A percentile compares a stretch with the other conserved stretches of the same genome.
phyloP scores from a whole-genome alignment of 2,329 filamentous ascomycete genomes.

The Trichoderma sp. region DNA sequence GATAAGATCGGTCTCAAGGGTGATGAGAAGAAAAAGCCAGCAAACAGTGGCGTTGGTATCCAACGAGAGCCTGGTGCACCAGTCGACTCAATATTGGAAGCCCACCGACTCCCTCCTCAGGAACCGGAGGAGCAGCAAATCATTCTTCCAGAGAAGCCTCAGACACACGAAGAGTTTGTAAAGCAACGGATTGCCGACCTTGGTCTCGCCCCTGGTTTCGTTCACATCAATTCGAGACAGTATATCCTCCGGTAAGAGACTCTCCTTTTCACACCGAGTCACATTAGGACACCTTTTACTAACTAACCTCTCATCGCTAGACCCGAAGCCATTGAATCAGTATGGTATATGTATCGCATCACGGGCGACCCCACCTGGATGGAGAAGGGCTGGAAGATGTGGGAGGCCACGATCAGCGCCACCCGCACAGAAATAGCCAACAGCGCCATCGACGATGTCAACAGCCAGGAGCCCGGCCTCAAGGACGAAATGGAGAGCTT shows the following conservation, averaged over 20 bases:
- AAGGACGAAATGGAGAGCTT: conserved; percentile 79
- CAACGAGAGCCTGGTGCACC: background rate
- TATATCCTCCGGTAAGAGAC: conserved; percentile 60
- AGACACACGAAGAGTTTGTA: conserved; percentile 55
- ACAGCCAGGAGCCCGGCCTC: conserved; percentile 39
- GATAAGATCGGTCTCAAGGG: conserved; percentile 29
- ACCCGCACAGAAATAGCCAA: conserved; percentile 66
- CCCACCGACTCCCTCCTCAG: conserved; percentile 15
- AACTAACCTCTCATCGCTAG: conserved; percentile 39
- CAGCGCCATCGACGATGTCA: conserved; percentile 66
- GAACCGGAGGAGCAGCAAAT: background rate
- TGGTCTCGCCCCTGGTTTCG: conserved; percentile 50
- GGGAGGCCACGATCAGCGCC: conserved; percentile 62
- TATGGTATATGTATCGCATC: conserved; percentile 89
- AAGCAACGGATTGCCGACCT: conserved; percentile 42
- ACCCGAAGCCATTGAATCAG: conserved; percentile 81
- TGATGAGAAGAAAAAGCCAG: conserved; percentile 2
- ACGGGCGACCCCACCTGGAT: conserved; percentile 73
- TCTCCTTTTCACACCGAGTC: conserved; percentile 24
- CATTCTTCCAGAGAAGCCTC: conserved; percentile 33
- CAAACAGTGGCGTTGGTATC: background rate
- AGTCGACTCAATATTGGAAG: conserved; percentile 18
- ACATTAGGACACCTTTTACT: conserved; percentile 19
- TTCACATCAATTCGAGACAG: conserved; percentile 41
- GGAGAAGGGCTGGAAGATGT: conserved; percentile 87